Percentiles rank a stretch among this genome's conserved stretches.
phyloP scores from a whole-genome alignment of 2,329 filamentous ascomycete species.

The Beauveria sp. region DNA sequence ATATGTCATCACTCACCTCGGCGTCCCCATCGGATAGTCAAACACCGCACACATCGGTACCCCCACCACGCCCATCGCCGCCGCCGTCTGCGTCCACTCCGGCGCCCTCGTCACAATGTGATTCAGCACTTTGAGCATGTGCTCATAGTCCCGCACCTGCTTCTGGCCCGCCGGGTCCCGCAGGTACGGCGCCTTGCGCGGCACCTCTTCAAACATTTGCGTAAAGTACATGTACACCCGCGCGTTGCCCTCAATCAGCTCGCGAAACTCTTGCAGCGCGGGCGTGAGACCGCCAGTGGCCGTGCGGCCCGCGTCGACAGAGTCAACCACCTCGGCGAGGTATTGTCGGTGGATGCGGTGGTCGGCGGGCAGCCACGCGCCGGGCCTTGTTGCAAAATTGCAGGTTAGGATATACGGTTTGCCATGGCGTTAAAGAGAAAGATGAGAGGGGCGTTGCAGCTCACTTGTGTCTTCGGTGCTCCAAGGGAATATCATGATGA shows the following conservation, averaged over 20 bases:
- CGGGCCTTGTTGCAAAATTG: slow-evolving; percentile 26
- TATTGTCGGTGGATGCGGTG: slow-evolving; percentile 55
- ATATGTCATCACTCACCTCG: slow-evolving; percentile 27
- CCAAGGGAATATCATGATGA: slow-evolving; percentile 41
- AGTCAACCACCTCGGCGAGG: slow-evolving; percentile 48
- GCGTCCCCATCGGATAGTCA: slow-evolving; percentile 47
- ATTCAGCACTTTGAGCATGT: slow-evolving; percentile 61
- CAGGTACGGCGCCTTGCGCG: slow-evolving; percentile 49
- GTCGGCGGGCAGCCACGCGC: slow-evolving; percentile 57
- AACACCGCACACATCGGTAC: slow-evolving; percentile 10
- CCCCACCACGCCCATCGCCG: slow-evolving; percentile 15
- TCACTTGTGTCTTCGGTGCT: slow-evolving; percentile 39
- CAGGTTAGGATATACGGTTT: background rate
- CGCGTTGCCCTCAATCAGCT: slow-evolving; percentile 56
- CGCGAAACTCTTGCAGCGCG: slow-evolving; percentile 55
- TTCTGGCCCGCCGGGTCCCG: slow-evolving; percentile 53
- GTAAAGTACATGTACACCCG: slow-evolving; percentile 59
- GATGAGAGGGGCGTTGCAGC: too few species aligned
- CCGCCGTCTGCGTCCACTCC: slow-evolving; percentile 44
- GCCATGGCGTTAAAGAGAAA: too few species aligned
- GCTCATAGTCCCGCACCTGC: slow-evolving; percentile 57
- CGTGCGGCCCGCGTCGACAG: slow-evolving; percentile 31
- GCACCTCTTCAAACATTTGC: slow-evolving; percentile 63
- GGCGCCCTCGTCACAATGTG: slow-evolving; percentile 45
- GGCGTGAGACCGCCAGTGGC: slow-evolving; percentile 45